Conservation (phyloP, 192 early-diverging fungal genomes). For the Chytriomyces sp. region DNA sequence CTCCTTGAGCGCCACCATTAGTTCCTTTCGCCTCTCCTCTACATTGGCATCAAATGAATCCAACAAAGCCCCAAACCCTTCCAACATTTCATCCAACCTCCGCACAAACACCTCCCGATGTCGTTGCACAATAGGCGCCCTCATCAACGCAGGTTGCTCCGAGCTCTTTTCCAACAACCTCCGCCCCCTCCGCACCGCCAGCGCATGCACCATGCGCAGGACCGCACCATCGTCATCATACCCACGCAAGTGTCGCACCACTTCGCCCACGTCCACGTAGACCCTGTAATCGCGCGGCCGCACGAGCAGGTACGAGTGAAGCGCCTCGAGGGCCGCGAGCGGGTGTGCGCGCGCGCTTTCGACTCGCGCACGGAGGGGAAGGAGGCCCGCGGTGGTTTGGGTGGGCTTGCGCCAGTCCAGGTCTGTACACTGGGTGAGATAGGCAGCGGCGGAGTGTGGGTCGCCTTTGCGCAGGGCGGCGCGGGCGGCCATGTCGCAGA, state of each 20-base stretch:
- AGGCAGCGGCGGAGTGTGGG: neutral
- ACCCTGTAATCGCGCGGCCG: neutral
- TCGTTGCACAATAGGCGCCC: neutral
- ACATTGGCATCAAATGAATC: neutral
- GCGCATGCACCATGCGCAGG: neutral
- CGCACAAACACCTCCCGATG: no score
- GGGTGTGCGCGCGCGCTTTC: neutral
- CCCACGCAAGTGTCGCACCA: neutral
- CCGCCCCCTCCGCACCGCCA: neutral
- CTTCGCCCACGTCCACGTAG: neutral
- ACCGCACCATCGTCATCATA: neutral
- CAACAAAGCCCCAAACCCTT: neutral
- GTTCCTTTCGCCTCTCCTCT: no score
- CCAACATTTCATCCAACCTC: neutral
- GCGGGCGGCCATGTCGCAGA: slow-evolving; percentile 13
- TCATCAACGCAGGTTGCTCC: neutral
- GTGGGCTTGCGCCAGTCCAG: neutral
- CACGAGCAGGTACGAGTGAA: neutral
- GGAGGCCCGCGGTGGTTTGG: neutral
- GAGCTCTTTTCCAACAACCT: neutral
- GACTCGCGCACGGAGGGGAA: neutral
- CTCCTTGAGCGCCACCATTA: no score
- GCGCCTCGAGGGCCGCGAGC: neutral
- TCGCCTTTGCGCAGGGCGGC: neutral
- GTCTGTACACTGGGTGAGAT: neutral